Base-by-base conservation (phyloP, 371 early-diverging fungal genomes). In the Smittium mucronatum region DNA sequence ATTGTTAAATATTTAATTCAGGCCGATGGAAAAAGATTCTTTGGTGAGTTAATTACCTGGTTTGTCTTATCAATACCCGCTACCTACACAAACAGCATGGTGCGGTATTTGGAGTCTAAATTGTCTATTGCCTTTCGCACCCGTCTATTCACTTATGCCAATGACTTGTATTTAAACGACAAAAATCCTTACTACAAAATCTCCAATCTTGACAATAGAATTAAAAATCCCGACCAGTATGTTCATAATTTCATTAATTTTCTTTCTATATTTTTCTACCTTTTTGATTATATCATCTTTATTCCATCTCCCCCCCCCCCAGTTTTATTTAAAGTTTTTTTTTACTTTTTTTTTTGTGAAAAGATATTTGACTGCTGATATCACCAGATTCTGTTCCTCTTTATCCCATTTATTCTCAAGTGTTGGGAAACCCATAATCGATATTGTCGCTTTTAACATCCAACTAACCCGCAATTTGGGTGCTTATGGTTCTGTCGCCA, bases 71-170 rank as follows among this genome's bases (percentile, higher is more conserved):
- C 96, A 30, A 78, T 97, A 16, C 97, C 97, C 31, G 97, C 97
- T 21, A 95, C 95, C 5, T 97, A 96, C 77, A 96, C 96, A 28
- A 97, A 97, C 80, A 89, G 89, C 78, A 94, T 97, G 96, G 90
- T 91, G 69, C 86, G 89, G 15, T 92, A 88, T 78, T 78, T 95
- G 36, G 94, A 96, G 81, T 92, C 92, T 70, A 95, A 97, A 80
- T 81, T 92, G 67, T 82, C 91, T 2, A 78, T 93, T 71, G 78
- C 87, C 32, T 90, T 92, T 85, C 84, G 93, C 69, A 84, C 85
- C 59, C 83, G 92, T 17, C 76, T 92, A 70, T 90, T 92, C 36
- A 83, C 84, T 58, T 85, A 88, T 74, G 93, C 89, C 31, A 90
- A 92, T 73, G 84, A 88, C 64, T 84, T 88, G 76, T 92, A 92